Percentiles rank a stretch among this genome's conserved stretches.
Evolutionary conservation across 73 alveolate species (phyloP).

Genomic region (Paraurostyla sp.): DNA sequence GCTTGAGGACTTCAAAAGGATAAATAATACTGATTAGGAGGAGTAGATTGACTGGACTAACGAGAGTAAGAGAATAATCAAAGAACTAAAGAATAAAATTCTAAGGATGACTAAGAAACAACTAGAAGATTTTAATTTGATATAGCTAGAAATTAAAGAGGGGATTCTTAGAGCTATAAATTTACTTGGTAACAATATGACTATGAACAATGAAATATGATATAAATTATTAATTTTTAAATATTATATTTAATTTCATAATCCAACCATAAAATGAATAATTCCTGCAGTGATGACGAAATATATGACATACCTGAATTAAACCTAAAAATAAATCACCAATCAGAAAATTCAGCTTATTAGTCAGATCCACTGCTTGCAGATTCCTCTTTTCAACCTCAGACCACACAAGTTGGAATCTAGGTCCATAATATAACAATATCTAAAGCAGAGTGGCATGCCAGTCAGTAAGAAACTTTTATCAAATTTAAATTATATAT

Average conservation of each 20-base stretch:
- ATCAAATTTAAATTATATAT: not conserved
- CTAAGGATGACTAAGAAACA: not conserved
- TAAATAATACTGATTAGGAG: not conserved
- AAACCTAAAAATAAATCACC: not conserved
- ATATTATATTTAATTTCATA: not conserved
- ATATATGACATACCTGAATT: not conserved
- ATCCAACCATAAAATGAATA: not conserved
- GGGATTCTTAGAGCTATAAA: not conserved
- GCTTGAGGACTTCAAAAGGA: too few relatives aligned
- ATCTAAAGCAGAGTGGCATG: not conserved
- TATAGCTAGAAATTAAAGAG: not conserved
- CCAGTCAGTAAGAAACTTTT: not conserved
- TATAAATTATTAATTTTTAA: not conserved
- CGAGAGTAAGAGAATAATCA: not conserved
- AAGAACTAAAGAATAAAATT: not conserved
- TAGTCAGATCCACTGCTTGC: not conserved
- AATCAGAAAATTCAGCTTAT: not conserved
- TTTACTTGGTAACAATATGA: not conserved
- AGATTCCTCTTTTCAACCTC: not conserved
- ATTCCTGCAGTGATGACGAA: not conserved
- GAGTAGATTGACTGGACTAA: not conserved
- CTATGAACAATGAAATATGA: not conserved
- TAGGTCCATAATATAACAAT: not conserved
- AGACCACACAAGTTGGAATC: not conserved
- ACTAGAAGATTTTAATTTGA: not conserved